Percentiles rank a stretch among this genome's conserved stretches.
Conservation (phyloP, 768 basidiomycete species). For the Leccinum aurantiacum region DNA sequence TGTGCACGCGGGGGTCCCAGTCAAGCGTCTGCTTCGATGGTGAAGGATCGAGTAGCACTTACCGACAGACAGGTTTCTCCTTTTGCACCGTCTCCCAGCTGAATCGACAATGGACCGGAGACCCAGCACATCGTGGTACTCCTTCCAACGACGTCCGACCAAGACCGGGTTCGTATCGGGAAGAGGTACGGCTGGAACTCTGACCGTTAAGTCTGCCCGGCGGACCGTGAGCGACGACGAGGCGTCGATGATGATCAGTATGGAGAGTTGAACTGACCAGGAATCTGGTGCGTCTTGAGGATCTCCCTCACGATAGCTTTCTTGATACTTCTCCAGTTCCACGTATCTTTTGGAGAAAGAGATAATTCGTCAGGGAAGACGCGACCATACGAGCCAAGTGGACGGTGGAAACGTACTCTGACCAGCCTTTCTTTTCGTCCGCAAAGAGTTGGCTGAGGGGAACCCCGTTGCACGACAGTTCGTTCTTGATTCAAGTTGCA, state of each 20-base stretch:
- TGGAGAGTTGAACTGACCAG: slow-evolving; percentile 7
- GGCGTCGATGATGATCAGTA: not conserved
- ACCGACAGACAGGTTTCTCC: slow-evolving; percentile 48
- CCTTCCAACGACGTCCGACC: slow-evolving; percentile 51
- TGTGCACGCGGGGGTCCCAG: too few relatives aligned
- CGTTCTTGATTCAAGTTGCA: not conserved
- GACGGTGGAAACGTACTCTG: slow-evolving; percentile 3
- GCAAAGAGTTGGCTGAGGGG: slow-evolving; percentile 7
- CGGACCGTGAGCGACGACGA: too few relatives aligned
- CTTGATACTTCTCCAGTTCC: slow-evolving; percentile 18
- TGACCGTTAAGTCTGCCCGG: slow-evolving; percentile 8
- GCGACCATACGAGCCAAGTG: not conserved
- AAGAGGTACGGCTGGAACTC: slow-evolving; percentile 50
- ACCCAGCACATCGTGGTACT: slow-evolving; percentile 52
- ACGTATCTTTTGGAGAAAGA: slow-evolving; percentile 7
- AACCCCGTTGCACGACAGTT: not conserved
- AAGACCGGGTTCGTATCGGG: slow-evolving; percentile 52
- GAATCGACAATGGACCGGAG: slow-evolving; percentile 45
- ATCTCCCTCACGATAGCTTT: slow-evolving; percentile 9
- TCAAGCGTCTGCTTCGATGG: too few relatives aligned
- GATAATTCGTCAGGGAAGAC: not conserved
- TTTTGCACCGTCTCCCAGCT: slow-evolving; percentile 51
- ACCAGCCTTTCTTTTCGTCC: slow-evolving; percentile 16
- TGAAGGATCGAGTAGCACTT: not conserved
- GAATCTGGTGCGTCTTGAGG: slow-evolving; percentile 12